Evolutionary conservation across 139 green algal species (phyloP), one percentile per base, ranked within the genome.

Genomic region (Mesotaenium endlicherianum): DNA sequence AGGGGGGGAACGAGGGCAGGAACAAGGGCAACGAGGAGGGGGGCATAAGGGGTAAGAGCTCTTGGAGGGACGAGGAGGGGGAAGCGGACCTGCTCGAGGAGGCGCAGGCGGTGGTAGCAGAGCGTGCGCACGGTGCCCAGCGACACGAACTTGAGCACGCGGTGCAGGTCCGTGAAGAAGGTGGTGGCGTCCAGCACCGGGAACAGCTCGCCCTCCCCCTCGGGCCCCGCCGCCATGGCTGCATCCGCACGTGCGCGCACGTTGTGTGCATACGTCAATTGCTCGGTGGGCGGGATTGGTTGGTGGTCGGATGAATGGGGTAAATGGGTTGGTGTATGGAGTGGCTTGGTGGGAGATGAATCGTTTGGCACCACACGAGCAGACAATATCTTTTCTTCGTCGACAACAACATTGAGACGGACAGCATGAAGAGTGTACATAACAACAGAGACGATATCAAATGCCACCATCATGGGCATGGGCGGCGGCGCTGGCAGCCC

Each of bases 131-230:
- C 92, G 20, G 94, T 92, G 17, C 96, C 95, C 75, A 92, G 81
- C 1, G 82, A 76, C 5, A 75, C 59, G 44, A 95, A 85, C 47
- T 88, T 89, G 84, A 94, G 87, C 49, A 95, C 43, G 81, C 87
- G 75, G 86, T 96, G 93, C 93, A 97, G 90, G 89, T 97, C 94
- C 0, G 92, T 93, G 93, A 98, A 99, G 89, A 99, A 99, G 34
- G 96, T 94, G 1, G 86, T 84, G 3, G 93, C 91, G 16, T 88
- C 93, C 41, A 30, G 60, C 31, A 85, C 70, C 31, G 69, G 85
- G 49, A 59, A 85, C 44, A 86, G 45, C 43, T 86, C 70, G 72
- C 82, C 72, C 41, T 41, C 42, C 40, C 47, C 75, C 43, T 50
- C 43, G n/a, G n/a, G n/a, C n/a, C n/a, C n/a, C n/a, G n/a, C n/a